These are phyloP conservation scores for Mesembryanthemum crystallinum DNA, from an alignment of 148 eudicot species.

Conservation along the genomic window DNA sequence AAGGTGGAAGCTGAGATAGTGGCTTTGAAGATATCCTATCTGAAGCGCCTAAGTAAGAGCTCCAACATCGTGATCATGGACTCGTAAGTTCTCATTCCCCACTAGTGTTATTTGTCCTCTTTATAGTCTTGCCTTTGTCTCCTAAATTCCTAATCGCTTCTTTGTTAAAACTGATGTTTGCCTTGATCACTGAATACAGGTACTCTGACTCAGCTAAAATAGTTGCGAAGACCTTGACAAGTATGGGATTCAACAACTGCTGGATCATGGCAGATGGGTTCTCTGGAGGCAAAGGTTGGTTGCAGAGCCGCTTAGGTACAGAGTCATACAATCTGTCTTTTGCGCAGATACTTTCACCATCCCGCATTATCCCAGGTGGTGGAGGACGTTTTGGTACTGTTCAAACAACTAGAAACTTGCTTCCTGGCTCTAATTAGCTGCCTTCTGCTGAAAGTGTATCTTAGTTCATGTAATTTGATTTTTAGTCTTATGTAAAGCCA, in stretches of 20 bases:
- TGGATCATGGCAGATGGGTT: constrained; percentile 86
- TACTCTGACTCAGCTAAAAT: constrained; percentile 77
- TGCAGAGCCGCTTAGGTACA: constrained; percentile 75
- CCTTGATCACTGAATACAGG: constrained; percentile 33
- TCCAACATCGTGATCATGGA: constrained; percentile 87
- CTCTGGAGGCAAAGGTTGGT: constrained; percentile 88
- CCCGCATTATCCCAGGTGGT: constrained; percentile 59
- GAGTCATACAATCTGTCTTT: constrained; percentile 68
- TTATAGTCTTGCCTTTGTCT: background rate
- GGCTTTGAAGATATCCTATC: constrained; percentile 85
- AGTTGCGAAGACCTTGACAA: constrained; percentile 71
- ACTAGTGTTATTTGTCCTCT: background rate
- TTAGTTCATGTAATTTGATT: constrained; percentile 8
- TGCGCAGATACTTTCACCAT: constrained; percentile 71
- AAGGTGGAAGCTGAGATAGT: constrained; percentile 87
- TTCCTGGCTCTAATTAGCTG: constrained; percentile 58
- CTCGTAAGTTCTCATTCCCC: constrained; percentile 56
- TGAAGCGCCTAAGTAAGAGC: constrained; percentile 71
- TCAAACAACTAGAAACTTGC: constrained; percentile 46
- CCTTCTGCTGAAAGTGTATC: background rate
- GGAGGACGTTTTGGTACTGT: constrained; percentile 50
- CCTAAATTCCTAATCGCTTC: background rate
- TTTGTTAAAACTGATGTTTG: background rate
- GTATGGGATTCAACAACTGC: constrained; percentile 70
- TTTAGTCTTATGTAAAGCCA: constrained; percentile 19